Evolutionary conservation across 805 yeast species (phyloP).

Genomic region (Jamesozyma piceae): DNA sequence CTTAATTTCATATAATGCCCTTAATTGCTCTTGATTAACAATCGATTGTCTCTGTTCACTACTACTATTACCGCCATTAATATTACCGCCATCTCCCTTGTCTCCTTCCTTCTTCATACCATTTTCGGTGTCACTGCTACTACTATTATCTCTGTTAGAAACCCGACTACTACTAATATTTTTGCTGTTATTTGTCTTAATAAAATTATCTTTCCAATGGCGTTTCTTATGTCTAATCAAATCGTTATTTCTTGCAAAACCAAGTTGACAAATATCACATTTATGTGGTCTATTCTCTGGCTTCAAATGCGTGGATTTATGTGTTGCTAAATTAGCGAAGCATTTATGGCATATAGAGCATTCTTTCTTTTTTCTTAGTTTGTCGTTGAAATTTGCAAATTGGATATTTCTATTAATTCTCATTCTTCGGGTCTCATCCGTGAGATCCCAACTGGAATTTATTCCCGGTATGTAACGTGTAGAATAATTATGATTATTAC

Average conservation of each 20-base stretch:
- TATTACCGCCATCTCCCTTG: not conserved
- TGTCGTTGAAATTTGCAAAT: no score
- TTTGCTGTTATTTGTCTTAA: not conserved
- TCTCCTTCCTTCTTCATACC: not conserved
- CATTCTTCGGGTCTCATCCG: not conserved
- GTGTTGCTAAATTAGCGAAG: conserved; percentile 76
- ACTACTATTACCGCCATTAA: not conserved
- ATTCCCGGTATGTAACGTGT: not conserved
- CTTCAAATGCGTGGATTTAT: conserved; percentile 67
- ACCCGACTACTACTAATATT: no score
- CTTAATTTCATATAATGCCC: conserved; percentile 17
- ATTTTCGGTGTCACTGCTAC: not conserved
- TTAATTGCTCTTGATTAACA: conserved; percentile 12
- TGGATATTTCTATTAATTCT: not conserved
- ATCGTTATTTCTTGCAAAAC: conserved; percentile 84
- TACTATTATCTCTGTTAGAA: no score
- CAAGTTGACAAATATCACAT: conserved; percentile 70
- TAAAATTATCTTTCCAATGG: conserved; percentile 56
- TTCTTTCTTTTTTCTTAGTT: not conserved
- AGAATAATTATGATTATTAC: not conserved
- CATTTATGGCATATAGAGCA: not conserved
- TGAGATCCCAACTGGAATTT: not conserved
- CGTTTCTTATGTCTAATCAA: conserved; percentile 75
- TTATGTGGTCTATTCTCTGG: conserved; percentile 67
- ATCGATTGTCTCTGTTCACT: not conserved